Base-by-base conservation (phyloP, 2,329 filamentous ascomycete species). In the Aspergillus sclerotialis region DNA sequence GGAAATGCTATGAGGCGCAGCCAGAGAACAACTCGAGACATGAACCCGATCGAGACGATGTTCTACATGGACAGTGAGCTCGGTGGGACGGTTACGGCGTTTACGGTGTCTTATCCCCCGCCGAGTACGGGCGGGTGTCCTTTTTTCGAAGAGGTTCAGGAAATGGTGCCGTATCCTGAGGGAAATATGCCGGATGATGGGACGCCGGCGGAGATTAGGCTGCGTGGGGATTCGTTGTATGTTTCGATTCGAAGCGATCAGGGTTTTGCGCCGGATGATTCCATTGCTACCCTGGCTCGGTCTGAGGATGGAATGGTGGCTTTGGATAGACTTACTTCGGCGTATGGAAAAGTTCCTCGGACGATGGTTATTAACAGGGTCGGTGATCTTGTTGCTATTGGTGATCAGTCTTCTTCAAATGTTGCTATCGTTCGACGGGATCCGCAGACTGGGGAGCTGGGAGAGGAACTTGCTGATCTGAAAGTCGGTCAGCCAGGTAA, bases 331-430 rank as follows among this genome's bases (percentile, higher is more conserved):
- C 66, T 77, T 17, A 70, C 71, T n/a, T 68, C 81, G 0, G 72
- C 78, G 0, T 80, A 80, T 31, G 84, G 84, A 2, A 56, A 63
- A 6, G 73, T 70, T 36, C 84, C 84, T 0, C 71, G 84, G 14
- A 80, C 82, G 26, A 82, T 85, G 55, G 73, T 70, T 32, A 60
- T 85, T 37, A 87, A 82, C 56, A 69, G 68, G 41, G 72, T 70
- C 8, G 83, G 82, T 1, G 69, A 70, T 35, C 60, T 81, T 38
- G 61, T 86, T 3, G 82, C 79, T 1, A 75, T 86, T 17, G 81
- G 72, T 0, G 67, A 83, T 43, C 80, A 87, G 59, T 60, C 61
- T 11, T 76, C 76, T 32, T 64, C 69, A 19, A 74, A 71, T 18
- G 75, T 85, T 2, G 75, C 73, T 5, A 58, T 89, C 32, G 72